Evolutionary conservation across 2,329 filamentous ascomycete species (phyloP).

Genomic region (Aspergillus versicolor): DNA sequence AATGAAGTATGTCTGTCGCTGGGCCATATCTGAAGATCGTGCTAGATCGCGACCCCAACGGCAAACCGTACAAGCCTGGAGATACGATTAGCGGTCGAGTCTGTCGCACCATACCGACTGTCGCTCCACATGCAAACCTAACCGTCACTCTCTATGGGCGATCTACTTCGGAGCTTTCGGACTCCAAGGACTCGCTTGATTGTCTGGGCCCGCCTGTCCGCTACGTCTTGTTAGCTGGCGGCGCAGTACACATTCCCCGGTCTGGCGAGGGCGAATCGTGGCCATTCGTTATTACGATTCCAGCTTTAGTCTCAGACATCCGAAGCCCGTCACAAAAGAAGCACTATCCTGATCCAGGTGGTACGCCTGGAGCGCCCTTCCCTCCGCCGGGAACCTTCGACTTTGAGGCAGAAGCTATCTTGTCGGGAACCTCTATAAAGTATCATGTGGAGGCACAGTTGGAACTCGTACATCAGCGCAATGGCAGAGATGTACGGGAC

Average conservation of each 20-base stretch:
- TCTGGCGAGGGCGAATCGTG: neutral
- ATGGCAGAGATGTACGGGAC: neutral
- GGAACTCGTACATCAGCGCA: neutral
- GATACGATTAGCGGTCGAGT: slow-evolving; percentile 2
- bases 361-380: neutral
- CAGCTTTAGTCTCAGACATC: neutral
- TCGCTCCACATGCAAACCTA: neutral
- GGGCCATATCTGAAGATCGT: neutral
- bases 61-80: neutral
- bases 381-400: neutral
- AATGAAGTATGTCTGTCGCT: neutral
- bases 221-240: neutral
- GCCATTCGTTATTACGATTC: slow-evolving; percentile 5
- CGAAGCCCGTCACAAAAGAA: neutral
- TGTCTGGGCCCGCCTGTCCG: neutral
- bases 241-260: slow-evolving; percentile 3
- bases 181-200: neutral
- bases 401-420: neutral
- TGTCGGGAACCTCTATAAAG: neutral
- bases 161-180: neutral
- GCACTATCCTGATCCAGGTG: neutral
- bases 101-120: neutral
- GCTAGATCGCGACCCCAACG: neutral
- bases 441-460: slow-evolving; percentile 5
- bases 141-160: neutral